Conservation (phyloP, 2,329 filamentous ascomycete species). For the Chrysoporthe cubensis region DNA sequence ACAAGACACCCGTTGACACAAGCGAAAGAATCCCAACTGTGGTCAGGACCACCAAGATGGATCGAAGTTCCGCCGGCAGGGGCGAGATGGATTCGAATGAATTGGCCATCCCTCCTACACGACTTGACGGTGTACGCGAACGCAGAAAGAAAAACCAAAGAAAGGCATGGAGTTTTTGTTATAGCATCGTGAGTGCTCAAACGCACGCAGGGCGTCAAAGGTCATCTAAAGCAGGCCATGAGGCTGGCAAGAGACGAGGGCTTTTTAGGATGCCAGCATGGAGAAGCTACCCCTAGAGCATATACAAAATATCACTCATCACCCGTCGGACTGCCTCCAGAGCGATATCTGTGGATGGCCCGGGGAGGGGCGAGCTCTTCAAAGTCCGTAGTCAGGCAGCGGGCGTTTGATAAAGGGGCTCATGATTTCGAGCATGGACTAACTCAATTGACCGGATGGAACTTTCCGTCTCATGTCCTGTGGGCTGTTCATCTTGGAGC, state of each 20-base stretch:
- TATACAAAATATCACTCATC: neutral
- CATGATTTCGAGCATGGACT: neutral
- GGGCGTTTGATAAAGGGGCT: neutral
- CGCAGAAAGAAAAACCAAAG: neutral
- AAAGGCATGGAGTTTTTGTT: neutral
- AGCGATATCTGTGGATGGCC: neutral
- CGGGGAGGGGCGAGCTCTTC: neutral
- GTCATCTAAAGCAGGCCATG: no score
- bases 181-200: neutral
- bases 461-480: neutral
- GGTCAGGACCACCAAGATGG: conserved; percentile 33
- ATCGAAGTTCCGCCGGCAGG: conserved; percentile 32
- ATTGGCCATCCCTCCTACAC: neutral
- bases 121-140: neutral
- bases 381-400: neutral
- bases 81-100: conserved; percentile 30
- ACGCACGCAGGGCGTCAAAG: neutral
- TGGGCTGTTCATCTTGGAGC: conserved; percentile 1
- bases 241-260: neutral
- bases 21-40: conserved; percentile 35
- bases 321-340: neutral
- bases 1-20: conserved; percentile 31
- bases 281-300: neutral
- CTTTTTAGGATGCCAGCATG: no score
- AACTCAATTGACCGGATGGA: neutral